Base-by-base conservation (phyloP, 75 land plant species). In the Selaginella moellendorffii region DNA sequence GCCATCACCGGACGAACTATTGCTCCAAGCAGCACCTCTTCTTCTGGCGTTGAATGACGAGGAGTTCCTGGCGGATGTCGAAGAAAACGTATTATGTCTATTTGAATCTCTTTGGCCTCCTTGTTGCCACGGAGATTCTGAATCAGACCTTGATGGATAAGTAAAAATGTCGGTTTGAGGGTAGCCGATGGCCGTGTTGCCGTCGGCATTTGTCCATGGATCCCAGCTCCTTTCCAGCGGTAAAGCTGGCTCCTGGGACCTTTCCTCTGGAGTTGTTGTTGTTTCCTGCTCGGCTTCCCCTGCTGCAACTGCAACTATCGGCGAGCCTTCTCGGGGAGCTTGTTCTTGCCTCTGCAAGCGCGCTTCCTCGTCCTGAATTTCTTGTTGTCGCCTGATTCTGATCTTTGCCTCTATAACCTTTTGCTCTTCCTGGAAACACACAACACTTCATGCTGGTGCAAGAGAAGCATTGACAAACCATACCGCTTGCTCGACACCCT, bases 361-460 rank as follows among this genome's bases (percentile, higher is more conserved):
- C 31, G 65, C 63, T 62, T 87, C 79, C n/a, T 84, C 87, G 65
- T 82, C 96, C n/a, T 69, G 82, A 30, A 84, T 60, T 68, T 91
- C 88, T 66, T 85, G 74, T 63, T 88, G 86, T 36, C 46, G 46
- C 23, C 78, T 76, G 74, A 91, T 86, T 61, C 89, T 81, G 65
- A 91, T 85, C 74, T 88, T 83, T 52, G 97, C 97, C 70, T 91
- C 97, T 67, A 91, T 91, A 27, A 91, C 95, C 69, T 74, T 79
- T 59, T 91, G 97, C 69, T 91, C 89, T 79, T 91, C 97, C 97
- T 91, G 64, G 14, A 64, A n/a, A n/a, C n/a, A n/a, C n/a, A n/a
- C n/a, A n/a, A n/a, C n/a, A n/a, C n/a, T n/a, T n/a, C n/a, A n/a
- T n/a, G n/a, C n/a, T n/a, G n/a, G n/a, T n/a, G n/a, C n/a, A n/a